Evolutionary conservation across 2,329 filamentous ascomycete species (phyloP), one percentile per base, ranked within the genome.

Genomic region (Botrytis deweyae): DNA sequence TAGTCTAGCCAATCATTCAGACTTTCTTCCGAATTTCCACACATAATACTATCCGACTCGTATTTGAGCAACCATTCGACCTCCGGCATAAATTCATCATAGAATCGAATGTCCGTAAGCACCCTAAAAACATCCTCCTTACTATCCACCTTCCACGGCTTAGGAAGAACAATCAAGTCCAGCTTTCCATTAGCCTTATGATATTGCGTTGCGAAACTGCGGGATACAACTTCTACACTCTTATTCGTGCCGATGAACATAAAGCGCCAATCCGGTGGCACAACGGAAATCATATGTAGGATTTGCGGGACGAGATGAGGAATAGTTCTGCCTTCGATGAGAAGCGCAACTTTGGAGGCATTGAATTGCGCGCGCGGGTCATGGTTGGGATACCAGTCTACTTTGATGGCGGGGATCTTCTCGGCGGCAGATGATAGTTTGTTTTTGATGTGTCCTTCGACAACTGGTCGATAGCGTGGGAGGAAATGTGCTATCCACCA

Each of bases 191-290:
- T 83, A 36, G 83, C 81, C 76, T 86, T 83, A 77, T 87, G 86
- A 75, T 86, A 83, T 77, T 85, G 84, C 67, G 86, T 84, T 38
- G 86, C 84, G 70, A 83, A 84, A 73, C 84, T 83, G 61, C 85
- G 81, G 38, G 82, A 82, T 16, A 89, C 80, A 75, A 82, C 83
- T 62, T 83, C 80, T 38, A 86, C 83, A 71, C 86, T 88, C 76
- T 84, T 80, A 42, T 73, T 72, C 22, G 72, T 73, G 67, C 87
- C 87, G 83, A 88, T 87, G 82, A 88, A 88, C 55, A 84, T 83
- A 81, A 88, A 88, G 42, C 84, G 85, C 87, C 87, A 89, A 81
- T 88, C 87, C 0, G 87, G 85, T 4, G 87, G 87, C 2, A 89
- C 85, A 29, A 88, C 86, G 2, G 85, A 82, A 77, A 88, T 88